Evolutionary conservation across 2,329 filamentous ascomycete genomes (phyloP), one percentile per base, ranked within the genome.

Genomic region (Colletotrichum somersetense): DNA sequence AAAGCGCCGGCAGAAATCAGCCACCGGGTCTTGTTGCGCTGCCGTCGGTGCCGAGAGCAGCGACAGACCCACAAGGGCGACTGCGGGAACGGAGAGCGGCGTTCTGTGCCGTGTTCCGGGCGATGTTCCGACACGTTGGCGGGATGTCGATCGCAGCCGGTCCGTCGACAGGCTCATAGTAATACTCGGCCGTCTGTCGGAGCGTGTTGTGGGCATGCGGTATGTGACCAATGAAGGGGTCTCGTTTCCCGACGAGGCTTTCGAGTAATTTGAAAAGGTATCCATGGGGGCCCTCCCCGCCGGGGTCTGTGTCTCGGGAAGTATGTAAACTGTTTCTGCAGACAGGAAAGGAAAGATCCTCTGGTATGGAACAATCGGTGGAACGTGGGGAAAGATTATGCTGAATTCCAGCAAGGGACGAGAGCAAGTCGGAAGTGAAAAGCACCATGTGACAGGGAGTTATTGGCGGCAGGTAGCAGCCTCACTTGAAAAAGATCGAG

Each of bases 1-100:
- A 80, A 85, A 88, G 70, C 85, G 80, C 57, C 86, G 80, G 74
- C 86, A 88, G 68, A 87, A 91, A 77, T 89, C 83, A 33, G 80
- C 81, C 61, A 91, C 81, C 5, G 87, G 87, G 75, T 90, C 84
- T 68, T 84, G 79, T 72, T 86, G 83, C 63, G 81, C 81, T 66
- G 35, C 18, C 14, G 67, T 56, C 12, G 48, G 62, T 2, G 23
- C 35, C 42, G 48, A n/a, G 38, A 74, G 59, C 52, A 68, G 53
- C 16, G 62, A 35, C 18, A 74, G 40, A 10, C 57, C 65, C 58
- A 67, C 42, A 18, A 65, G 38, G 12, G 53, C 12, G 11, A 52
- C 35, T 40, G 62, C 6, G 14, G 64, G 50, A n/a, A 6, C 40
- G 5, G 50, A 18, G 12, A 55, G 33, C n/a, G 40, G 30, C 53